Percentiles rank a stretch among this genome's conserved stretches.
Evolutionary conservation across 2,329 filamentous ascomycete genomes (phyloP).

Genomic region (Endocalyx cinctus): DNA sequence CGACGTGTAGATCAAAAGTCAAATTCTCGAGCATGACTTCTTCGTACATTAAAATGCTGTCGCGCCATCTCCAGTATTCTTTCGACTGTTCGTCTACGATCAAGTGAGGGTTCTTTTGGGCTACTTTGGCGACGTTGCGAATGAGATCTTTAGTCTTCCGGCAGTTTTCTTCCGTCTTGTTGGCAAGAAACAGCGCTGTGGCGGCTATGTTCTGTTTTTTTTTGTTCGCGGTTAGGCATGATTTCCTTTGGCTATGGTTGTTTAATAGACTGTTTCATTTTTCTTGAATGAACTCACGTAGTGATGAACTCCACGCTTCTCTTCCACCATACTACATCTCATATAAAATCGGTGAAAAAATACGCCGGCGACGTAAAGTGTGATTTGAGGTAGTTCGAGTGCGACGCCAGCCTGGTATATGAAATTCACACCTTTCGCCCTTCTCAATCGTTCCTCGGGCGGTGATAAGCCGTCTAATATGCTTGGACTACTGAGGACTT

Average conservation of each 20-base stretch:
- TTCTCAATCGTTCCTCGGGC: constrained; percentile 71
- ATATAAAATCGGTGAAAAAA: constrained; percentile 97
- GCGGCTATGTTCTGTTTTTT: constrained; percentile 69
- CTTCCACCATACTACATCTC: constrained; percentile 74
- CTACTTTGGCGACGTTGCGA: constrained; percentile 87
- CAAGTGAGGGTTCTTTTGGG: constrained; percentile 84
- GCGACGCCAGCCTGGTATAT: constrained; percentile 91
- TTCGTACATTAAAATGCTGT: constrained; percentile 88
- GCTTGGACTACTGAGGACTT: constrained; percentile 78
- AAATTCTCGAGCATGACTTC: constrained; percentile 87
- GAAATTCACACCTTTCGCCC: constrained; percentile 93
- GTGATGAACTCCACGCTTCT: constrained; percentile 77
- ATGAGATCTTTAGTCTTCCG: constrained; percentile 94
- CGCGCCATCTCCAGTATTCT: constrained; percentile 97
- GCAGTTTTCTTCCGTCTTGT: constrained; percentile 96
- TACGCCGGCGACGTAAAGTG: constrained; percentile 83
- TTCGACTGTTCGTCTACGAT: constrained; percentile 95
- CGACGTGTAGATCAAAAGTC: constrained; percentile 89
- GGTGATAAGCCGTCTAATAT: constrained; percentile 75
- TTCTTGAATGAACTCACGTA: constrained; percentile 62
- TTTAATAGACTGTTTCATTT: too few species aligned
- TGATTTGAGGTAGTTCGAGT: constrained; percentile 87
- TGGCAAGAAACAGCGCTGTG: constrained; percentile 86
- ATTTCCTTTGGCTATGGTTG: background rate
- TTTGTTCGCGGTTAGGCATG: background rate